Conservation (phyloP, 495 filamentous ascomycete genomes). For the Podospora pseudoanserina region DNA sequence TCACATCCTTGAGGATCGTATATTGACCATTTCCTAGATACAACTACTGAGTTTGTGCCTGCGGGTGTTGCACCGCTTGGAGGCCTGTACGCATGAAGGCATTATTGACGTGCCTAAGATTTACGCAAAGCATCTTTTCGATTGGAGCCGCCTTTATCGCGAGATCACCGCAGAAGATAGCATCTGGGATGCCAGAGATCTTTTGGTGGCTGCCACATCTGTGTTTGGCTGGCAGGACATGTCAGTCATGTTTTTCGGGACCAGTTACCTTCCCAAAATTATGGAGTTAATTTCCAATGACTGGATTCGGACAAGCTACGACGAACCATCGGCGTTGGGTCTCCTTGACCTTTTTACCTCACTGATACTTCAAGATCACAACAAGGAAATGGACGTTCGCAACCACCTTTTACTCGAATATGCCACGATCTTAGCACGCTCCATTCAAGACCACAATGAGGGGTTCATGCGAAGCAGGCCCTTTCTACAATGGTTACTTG, state of each 20-base stretch:
- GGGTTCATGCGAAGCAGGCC: slow-evolving; percentile 23
- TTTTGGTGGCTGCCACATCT: slow-evolving; percentile 14
- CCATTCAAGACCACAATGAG: slow-evolving; percentile 10
- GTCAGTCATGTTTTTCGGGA: slow-evolving; percentile 8
- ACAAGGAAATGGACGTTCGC: not conserved
- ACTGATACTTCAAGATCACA: slow-evolving; percentile 14
- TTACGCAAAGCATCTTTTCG: not conserved
- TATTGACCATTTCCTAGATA: not conserved
- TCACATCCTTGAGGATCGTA: not conserved
- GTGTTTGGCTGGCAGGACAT: slow-evolving; percentile 17
- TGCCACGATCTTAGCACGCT: slow-evolving; percentile 7
- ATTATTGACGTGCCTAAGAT: not conserved
- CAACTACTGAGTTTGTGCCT: slow-evolving; percentile 12
- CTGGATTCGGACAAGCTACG: slow-evolving; percentile 14
- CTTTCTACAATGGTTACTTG: slow-evolving; percentile 26
- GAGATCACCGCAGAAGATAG: slow-evolving; percentile 13
- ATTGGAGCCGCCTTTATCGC: slow-evolving; percentile 19
- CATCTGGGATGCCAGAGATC: slow-evolving; percentile 26
- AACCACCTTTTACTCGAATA: slow-evolving; percentile 13
- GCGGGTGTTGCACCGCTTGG: slow-evolving; percentile 3
- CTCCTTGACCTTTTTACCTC: slow-evolving; percentile 24
- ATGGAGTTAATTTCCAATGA: slow-evolving; percentile 17
- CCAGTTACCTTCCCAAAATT: not conserved
- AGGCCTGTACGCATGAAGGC: not conserved
- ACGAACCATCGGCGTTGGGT: slow-evolving; percentile 21